Evolutionary conservation across 2,329 filamentous ascomycete species (phyloP).

Genomic region (Orbilia brochopaga): DNA sequence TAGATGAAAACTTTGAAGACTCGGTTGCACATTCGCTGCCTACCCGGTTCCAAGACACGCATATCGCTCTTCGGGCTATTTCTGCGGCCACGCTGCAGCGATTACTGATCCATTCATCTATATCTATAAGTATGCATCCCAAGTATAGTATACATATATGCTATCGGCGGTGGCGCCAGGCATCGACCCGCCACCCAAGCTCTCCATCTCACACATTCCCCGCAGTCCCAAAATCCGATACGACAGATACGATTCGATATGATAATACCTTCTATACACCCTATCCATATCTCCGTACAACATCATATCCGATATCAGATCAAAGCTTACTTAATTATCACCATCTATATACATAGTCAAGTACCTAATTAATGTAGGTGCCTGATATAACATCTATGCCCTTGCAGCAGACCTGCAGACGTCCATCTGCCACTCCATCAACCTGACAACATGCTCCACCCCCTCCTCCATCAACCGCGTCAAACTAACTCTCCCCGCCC

Average conservation of each 20-base stretch:
- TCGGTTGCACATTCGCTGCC: slow-evolving; percentile 13
- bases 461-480: slow-evolving; percentile 61
- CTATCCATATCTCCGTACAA: too few species aligned
- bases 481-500: slow-evolving; percentile 57
- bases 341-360: slow-evolving; percentile 42
- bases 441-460: slow-evolving; percentile 56
- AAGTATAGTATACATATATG: not conserved
- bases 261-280: not conserved
- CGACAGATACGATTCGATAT: not conserved
- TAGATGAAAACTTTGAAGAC: not conserved
- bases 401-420: slow-evolving; percentile 61
- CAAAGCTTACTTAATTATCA: not conserved
- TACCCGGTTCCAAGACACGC: too few species aligned
- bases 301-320: too few species aligned
- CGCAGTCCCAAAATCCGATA: not conserved
- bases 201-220: not conserved
- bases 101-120: too few species aligned
- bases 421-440: slow-evolving; percentile 63
- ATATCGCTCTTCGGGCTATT: slow-evolving; percentile 47
- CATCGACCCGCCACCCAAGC: not conserved
- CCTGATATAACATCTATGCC: slow-evolving; percentile 55
- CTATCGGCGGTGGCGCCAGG: not conserved
- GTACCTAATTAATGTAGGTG: slow-evolving; percentile 16
- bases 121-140: not conserved
- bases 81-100: not conserved